Evolutionary conservation across 768 basidiomycete genomes (phyloP).

Genomic region (Sporobolomyces phaffii): DNA sequence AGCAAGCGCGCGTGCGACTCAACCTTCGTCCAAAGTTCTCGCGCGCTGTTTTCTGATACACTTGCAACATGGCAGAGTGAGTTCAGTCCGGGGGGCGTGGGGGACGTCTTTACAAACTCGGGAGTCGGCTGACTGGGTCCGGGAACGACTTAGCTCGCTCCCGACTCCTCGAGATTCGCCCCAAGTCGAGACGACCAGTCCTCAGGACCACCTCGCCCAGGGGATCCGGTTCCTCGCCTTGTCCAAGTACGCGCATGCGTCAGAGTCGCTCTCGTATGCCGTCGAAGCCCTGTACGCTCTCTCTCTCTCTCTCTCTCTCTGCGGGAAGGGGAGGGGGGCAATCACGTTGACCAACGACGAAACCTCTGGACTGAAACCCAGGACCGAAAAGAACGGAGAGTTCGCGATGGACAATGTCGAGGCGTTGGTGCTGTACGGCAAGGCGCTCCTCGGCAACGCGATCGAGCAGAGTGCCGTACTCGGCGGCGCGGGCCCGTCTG

Average conservation of each 20-base stretch:
- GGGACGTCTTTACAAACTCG: too few species aligned
- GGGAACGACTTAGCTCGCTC: neutral
- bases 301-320: conserved; percentile 25
- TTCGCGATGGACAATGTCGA: conserved; percentile 78
- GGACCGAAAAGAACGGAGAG: conserved; percentile 69
- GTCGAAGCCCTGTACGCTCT: conserved; percentile 71
- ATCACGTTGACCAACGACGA: too few species aligned
- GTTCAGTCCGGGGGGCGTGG: neutral
- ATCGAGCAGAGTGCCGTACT: conserved; percentile 79
- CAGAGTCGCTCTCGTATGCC: conserved; percentile 74
- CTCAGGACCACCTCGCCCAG: conserved; percentile 30
- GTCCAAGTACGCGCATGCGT: conserved; percentile 75
- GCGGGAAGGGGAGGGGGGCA: too few species aligned
- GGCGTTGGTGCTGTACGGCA: conserved; percentile 83
- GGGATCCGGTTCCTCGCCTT: conserved; percentile 62
- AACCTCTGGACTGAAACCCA: conserved; percentile 46
- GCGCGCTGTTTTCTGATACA: too few species aligned
- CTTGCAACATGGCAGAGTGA: conserved; percentile 17
- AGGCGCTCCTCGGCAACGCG: conserved; percentile 86
- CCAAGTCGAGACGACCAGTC: neutral
- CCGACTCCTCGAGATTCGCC: conserved; percentile 4
- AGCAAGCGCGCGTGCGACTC: too few species aligned
- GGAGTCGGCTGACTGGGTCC: neutral
- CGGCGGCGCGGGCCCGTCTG: conserved; percentile 60
- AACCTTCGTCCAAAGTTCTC: too few species aligned